phyloP scores from a whole-genome alignment of 2,329 filamentous ascomycete species.

The Akanthomyces uredinophilus region DNA sequence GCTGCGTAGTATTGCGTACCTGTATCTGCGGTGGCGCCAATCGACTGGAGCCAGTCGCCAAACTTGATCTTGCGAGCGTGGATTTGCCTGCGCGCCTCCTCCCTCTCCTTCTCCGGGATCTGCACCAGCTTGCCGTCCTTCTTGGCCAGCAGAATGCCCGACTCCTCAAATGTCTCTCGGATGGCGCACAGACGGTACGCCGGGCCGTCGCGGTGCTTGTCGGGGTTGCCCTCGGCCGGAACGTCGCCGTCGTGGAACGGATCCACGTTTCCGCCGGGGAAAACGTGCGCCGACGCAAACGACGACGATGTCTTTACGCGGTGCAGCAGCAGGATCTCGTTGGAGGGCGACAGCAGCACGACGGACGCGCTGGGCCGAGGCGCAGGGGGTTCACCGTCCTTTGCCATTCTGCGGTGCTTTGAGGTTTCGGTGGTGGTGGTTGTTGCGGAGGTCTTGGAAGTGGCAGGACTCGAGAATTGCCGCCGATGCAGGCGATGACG shows the following conservation, averaged over 20 bases:
- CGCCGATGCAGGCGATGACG: background rate
- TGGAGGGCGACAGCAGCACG: constrained; percentile 76
- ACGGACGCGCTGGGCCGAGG: constrained; percentile 70
- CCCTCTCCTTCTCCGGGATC: constrained; percentile 54
- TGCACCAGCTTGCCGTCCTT: constrained; percentile 52
- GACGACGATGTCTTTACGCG: constrained; percentile 76
- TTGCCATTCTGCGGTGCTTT: constrained; percentile 3
- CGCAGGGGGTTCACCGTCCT: constrained; percentile 24
- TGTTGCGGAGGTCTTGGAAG: background rate
- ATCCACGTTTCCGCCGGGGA: constrained; percentile 84
- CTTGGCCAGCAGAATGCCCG: constrained; percentile 73
- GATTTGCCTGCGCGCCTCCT: constrained; percentile 61
- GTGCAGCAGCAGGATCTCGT: constrained; percentile 83
- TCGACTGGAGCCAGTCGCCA: constrained; percentile 52
- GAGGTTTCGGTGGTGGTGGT: background rate
- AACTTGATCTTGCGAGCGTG: constrained; percentile 65
- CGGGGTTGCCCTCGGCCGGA: constrained; percentile 39
- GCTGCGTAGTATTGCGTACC: constrained; percentile 41
- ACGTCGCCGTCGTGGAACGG: constrained; percentile 66
- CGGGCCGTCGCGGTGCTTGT: constrained; percentile 63
- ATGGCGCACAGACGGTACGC: constrained; percentile 80
- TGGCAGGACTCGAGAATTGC: background rate
- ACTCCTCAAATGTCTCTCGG: constrained; percentile 92
- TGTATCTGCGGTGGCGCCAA: constrained; percentile 59
- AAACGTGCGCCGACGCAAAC: constrained; percentile 90